Conservation (phyloP, 768 basidiomycete genomes). For the Phanerochaete carnosa region DNA sequence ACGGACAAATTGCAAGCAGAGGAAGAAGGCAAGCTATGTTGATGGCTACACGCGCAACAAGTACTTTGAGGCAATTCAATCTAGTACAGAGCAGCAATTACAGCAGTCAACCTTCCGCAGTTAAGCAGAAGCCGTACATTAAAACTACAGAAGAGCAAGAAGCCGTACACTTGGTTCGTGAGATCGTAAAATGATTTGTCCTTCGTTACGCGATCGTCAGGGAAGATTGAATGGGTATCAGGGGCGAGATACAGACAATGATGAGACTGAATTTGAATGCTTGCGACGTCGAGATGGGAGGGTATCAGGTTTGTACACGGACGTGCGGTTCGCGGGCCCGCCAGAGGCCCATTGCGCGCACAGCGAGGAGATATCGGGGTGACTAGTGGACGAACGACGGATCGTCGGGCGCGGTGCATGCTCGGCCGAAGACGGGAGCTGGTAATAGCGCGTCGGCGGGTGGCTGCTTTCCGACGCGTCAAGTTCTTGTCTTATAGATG, state of each 20-base stretch:
- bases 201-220: not conserved
- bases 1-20: not conserved
- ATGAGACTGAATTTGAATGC: not conserved
- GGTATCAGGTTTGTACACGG: conserved; percentile 37
- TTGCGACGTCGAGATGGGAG: not conserved
- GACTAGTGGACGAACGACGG: conserved; percentile 44
- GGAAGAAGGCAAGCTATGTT: not conserved
- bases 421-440: conserved; percentile 28
- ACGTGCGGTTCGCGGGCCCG: conserved; percentile 61
- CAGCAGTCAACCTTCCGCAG: not conserved
- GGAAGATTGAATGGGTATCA: not conserved
- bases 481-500: conserved; percentile 2
- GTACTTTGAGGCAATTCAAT: not conserved
- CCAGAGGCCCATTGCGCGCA: conserved; percentile 54
- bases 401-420: conserved; percentile 47
- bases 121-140: not conserved
- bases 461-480: conserved; percentile 1
- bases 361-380: conserved; percentile 55
- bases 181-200: not conserved
- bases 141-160: not conserved
- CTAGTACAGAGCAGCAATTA: not conserved
- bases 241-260: not conserved
- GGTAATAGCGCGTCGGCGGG: conserved; percentile 7
- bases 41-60: not conserved
- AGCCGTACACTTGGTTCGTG: not conserved